Evolutionary conservation across 208 protist genomes (phyloP).

Genomic region (Leishmania lainsoni): DNA sequence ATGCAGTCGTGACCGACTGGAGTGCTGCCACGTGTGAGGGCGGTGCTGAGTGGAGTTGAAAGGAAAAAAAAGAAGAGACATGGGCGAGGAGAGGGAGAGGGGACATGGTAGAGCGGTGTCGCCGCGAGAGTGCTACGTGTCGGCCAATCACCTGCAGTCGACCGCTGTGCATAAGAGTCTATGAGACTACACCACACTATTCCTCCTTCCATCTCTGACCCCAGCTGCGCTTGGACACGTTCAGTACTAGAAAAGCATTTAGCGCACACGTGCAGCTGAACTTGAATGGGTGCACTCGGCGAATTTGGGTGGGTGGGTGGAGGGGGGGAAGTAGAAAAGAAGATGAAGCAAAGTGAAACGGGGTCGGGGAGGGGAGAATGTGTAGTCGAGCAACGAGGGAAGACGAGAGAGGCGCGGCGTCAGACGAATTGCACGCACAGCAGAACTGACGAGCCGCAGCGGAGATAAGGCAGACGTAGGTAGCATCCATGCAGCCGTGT

Average conservation of each 20-base stretch:
- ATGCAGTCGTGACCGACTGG: background rate
- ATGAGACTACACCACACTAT: background rate
- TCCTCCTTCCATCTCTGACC: background rate
- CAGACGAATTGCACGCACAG: background rate
- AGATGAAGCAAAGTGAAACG: background rate
- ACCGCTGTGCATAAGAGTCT: background rate
- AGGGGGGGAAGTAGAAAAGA: background rate
- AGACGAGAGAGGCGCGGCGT: background rate
- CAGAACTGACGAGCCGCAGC: background rate
- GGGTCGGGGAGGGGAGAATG: too few relatives aligned
- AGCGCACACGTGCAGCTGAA: background rate
- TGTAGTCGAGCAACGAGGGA: background rate
- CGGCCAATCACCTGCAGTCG: background rate
- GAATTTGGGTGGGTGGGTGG: background rate
- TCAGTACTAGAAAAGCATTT: background rate
- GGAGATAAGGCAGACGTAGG: background rate
- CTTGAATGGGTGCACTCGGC: background rate
- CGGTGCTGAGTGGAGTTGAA: background rate
- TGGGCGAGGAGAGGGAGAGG: background rate
- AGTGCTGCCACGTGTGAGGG: background rate
- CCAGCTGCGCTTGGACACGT: background rate
- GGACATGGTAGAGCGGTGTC: background rate
- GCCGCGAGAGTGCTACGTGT: background rate
- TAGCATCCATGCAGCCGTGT: background rate
- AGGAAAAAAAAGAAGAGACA: background rate